Percentiles rank a stretch among this genome's conserved stretches.
These are phyloP conservation scores for Rhodotorula sp. DNA, from an alignment of 1,284 basidiomycete genomes.

Conservation along the genomic window DNA sequence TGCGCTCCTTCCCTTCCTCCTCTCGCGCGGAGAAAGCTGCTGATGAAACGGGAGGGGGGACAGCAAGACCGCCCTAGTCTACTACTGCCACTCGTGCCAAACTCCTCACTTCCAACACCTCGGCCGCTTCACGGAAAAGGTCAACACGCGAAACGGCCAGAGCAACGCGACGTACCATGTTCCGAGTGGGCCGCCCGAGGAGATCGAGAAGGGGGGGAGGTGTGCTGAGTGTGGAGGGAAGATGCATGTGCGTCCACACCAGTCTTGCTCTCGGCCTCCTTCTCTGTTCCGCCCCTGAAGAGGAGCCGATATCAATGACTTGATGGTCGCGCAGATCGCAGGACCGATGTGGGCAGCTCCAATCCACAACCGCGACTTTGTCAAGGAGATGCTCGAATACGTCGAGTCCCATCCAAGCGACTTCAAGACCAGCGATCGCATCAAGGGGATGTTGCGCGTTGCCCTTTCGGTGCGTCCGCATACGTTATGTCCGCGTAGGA, in stretches of 20 bases:
- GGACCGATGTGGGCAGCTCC: conserved; percentile 96
- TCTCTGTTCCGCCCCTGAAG: not conserved
- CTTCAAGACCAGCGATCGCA: conserved; percentile 78
- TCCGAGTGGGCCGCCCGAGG: conserved; percentile 66
- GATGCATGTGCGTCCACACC: conserved; percentile 60
- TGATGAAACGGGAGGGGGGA: conserved; percentile 9
- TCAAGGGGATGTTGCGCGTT: conserved; percentile 92
- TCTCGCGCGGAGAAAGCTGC: not conserved
- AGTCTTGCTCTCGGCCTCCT: not conserved
- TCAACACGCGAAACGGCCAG: conserved; percentile 54
- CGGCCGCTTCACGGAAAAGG: conserved; percentile 53
- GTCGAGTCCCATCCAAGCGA: conserved; percentile 55
- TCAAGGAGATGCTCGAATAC: conserved; percentile 70
- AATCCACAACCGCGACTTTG: conserved; percentile 76
- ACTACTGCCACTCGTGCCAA: conserved; percentile 78
- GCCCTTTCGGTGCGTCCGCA: conserved; percentile 69
- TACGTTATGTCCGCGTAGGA: not conserved
- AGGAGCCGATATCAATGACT: not conserved
- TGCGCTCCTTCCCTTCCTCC: conserved; percentile 49
- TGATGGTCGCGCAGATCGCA: conserved; percentile 59
- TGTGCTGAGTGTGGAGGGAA: conserved; percentile 79
- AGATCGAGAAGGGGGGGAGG: conserved; percentile 52
- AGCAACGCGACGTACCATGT: conserved; percentile 68
- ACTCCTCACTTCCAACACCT: conserved; percentile 75
- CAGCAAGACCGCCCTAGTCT: conserved; percentile 79